Percentiles rank a stretch among this genome's conserved stretches.
phyloP scores from a whole-genome alignment of 2,329 filamentous ascomycete genomes.

The Basipetospora sp. region DNA sequence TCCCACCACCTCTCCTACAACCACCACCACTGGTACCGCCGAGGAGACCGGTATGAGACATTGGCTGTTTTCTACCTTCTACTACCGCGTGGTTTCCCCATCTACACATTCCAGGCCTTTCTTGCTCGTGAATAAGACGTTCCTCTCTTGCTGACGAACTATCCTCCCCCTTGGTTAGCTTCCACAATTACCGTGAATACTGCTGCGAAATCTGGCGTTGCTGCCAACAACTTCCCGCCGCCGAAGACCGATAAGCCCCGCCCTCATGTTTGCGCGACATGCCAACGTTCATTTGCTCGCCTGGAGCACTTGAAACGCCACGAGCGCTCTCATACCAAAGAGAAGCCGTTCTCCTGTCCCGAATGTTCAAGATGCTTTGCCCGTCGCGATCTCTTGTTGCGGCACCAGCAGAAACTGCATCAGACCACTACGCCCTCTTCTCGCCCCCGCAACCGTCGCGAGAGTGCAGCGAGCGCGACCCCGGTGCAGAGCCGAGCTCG shows the following conservation, averaged over 20 bases:
- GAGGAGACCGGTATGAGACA: slow-evolving; percentile 7
- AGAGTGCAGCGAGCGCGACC: slow-evolving; percentile 65
- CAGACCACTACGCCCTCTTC: slow-evolving; percentile 80
- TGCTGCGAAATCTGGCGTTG: slow-evolving; percentile 17
- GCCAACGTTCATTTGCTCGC: slow-evolving; percentile 80
- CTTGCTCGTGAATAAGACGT: too few relatives aligned
- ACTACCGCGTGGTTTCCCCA: background rate
- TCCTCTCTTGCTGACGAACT: slow-evolving; percentile 2
- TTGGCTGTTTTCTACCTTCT: slow-evolving; percentile 7
- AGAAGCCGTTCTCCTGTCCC: slow-evolving; percentile 95
- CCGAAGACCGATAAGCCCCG: slow-evolving; percentile 95
- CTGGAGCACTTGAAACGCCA: slow-evolving; percentile 94
- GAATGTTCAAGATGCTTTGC: slow-evolving; percentile 93
- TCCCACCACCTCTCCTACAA: slow-evolving; percentile 2
- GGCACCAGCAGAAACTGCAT: slow-evolving; percentile 97
- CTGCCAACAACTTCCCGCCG: slow-evolving; percentile 46
- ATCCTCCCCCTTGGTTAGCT: slow-evolving; percentile 16
- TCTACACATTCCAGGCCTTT: background rate
- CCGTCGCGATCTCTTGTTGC: slow-evolving; percentile 73
- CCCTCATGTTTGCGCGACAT: slow-evolving; percentile 85
- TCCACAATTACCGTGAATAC: slow-evolving; percentile 39
- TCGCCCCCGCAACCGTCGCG: slow-evolving; percentile 72
- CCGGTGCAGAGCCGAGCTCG: slow-evolving; percentile 60
- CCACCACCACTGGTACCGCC: slow-evolving; percentile 6
- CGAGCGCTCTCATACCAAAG: slow-evolving; percentile 94